Base-by-base conservation (phyloP, 108 stramenopile species). In the Licmophora abbreviata region DNA sequence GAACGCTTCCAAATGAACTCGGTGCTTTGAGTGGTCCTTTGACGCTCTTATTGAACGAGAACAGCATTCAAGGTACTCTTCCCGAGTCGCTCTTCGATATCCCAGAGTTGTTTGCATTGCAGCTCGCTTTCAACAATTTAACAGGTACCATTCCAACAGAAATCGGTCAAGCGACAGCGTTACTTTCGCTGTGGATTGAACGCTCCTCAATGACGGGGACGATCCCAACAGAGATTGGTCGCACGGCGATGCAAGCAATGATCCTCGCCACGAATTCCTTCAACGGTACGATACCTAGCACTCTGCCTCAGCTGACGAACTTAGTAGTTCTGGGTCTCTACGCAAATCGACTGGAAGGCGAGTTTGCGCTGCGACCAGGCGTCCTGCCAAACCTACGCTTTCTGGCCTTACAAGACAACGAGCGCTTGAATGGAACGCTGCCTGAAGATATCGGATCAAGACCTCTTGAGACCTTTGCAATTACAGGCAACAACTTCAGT, bases 91-190 rank as follows among this genome's bases (percentile, higher is more conserved):
- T n/a, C n/a, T n/a, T n/a, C n/a, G n/a, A n/a, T n/a, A 70, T 84
- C 70, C 61, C 69, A 31, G 41, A 68, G 28, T 57, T 83, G 44
- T 48, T 70, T 48, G 48, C 58, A 6, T 37, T 83, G n/a, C 68
- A 54, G 32, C 18, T 83, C 11, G 68, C 64, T 45, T 64, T 71
- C 51, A 67, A 67, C 46, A 31, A 63, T 18, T 50, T 84, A 58
- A 54, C 50, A 17, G 83, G 83, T 35, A 77, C 65, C 17, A 58
- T 84, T 36, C 76, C 77, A 15, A 51, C 76, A 12, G 63, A 73
- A 1, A 58, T 79, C 30, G 69, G 61, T 9, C 34, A 58, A 21
- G 51, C 74, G 7, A 51, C 61, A 10, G 35, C 41, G 31, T 49
- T 84, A 10, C 60, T 63, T 40, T 51, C 59, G 27, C 21, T 80